phyloP scores from a whole-genome alignment of 208 protist genomes.

The Leishmania tarentolae region DNA sequence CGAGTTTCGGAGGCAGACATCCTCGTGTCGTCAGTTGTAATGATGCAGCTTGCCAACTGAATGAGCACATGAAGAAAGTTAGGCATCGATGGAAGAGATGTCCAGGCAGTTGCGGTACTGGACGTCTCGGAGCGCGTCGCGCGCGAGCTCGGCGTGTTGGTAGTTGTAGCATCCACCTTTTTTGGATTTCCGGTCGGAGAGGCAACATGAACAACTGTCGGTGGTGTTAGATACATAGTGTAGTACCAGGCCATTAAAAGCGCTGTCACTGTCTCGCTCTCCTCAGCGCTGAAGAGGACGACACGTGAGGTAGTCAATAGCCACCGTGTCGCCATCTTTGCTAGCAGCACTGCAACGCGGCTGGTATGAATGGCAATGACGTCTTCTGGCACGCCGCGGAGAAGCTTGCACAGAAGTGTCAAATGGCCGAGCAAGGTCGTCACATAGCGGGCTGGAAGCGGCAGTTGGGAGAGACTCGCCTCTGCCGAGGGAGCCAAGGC shows the following conservation, averaged over 20 bases:
- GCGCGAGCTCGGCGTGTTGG: neutral
- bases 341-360: slow-evolving; percentile 14
- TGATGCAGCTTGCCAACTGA: slow-evolving; percentile 40
- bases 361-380: slow-evolving; percentile 18
- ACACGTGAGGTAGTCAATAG: slow-evolving; percentile 22
- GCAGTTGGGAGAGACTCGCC: slow-evolving; percentile 15
- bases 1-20: slow-evolving; percentile 36
- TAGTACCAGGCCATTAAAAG: slow-evolving; percentile 68
- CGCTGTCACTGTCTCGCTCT: slow-evolving; percentile 38
- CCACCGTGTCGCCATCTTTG: slow-evolving; percentile 25
- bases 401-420: slow-evolving; percentile 29
- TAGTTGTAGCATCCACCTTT: neutral
- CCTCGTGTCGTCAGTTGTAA: slow-evolving; percentile 20
- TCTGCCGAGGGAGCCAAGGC: slow-evolving; percentile 22
- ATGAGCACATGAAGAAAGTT: slow-evolving; percentile 46
- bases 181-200: neutral
- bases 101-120: neutral
- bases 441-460: slow-evolving; percentile 23
- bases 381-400: slow-evolving; percentile 19
- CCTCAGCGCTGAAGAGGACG: slow-evolving; percentile 19
- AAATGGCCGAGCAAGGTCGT: slow-evolving; percentile 28
- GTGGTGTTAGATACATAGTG: slow-evolving; percentile 55
- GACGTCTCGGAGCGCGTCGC: neutral
- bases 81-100: neutral
- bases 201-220: neutral